Base-by-base conservation (phyloP, 2,329 filamentous ascomycete genomes). In the Trichoderma pleuroti region DNA sequence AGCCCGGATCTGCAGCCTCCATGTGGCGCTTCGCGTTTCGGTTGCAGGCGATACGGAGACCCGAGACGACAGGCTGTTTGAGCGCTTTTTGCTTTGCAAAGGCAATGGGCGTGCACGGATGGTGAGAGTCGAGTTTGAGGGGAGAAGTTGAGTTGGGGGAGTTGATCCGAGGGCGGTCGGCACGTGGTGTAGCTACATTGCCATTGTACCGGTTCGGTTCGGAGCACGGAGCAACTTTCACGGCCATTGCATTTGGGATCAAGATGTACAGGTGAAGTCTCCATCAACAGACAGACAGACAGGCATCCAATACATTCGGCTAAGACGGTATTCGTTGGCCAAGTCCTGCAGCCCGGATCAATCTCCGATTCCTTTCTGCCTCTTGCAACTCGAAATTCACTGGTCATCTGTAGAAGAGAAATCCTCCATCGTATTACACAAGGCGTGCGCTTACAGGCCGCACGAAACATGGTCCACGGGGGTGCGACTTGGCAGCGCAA, bases 1-100 rank as follows among this genome's bases (percentile, higher is more conserved):
- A 34, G 24, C 42, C 54, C 69, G 36, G 46, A 67, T 59, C 56
- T 46, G 28, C 32, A 60, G 63, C 32, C 62, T 66, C 63, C 56
- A 62, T 61, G 65, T 68, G 65, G 65, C 65, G 56, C 65, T 60
- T 68, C 54, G 56, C 56, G 69, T 71, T 71, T 71, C 69, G 69
- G 69, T 60, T 67, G 57, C 63, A 71, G 63, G 69, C 62, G 30
- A 71, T 49, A 57, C 18, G 56, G 57, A 65, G 69, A 54, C 60
- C 36, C 68, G 68, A 64, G 60, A 64, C 60, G 52, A 46, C 12
- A 32, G 39, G 69, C 34, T 46, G 69, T 71, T 71, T 71, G 56
- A 71, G 42, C 39, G 56, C 24, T 66, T 42, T 42, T 34, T 66
- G 30, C 32, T 28, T 28, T 66, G 26, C 3, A 4, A 28, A 28